Conservation (phyloP, 2,329 filamentous ascomycete genomes). For the Bisporella sp. region DNA sequence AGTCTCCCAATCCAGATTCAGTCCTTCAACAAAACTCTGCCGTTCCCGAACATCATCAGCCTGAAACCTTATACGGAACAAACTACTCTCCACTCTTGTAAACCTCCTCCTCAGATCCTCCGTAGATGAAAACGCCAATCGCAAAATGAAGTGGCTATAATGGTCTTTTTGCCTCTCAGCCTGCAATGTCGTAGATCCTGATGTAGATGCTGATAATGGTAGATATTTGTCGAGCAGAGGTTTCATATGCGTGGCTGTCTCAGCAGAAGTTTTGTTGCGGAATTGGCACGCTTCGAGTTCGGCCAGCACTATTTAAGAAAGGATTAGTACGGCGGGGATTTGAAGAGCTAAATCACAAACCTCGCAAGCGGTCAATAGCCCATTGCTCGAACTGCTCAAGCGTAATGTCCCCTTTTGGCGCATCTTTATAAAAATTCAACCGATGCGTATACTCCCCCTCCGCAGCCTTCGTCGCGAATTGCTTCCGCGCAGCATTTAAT, state of each 20-base stretch:
- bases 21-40: slow-evolving; percentile 64
- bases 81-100: slow-evolving; percentile 75
- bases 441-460: slow-evolving; percentile 75
- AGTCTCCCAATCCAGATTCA: slow-evolving; percentile 79
- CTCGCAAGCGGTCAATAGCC: slow-evolving; percentile 86
- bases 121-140: slow-evolving; percentile 85
- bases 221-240: slow-evolving; percentile 83
- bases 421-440: slow-evolving; percentile 84
- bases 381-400: slow-evolving; percentile 98
- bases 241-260: slow-evolving; percentile 79
- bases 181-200: slow-evolving; percentile 49
- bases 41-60: slow-evolving; percentile 70
- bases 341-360: slow-evolving; percentile 36
- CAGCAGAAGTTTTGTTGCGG: slow-evolving; percentile 77
- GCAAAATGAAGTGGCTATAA: slow-evolving; percentile 94
- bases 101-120: slow-evolving; percentile 87
- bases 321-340: slow-evolving; percentile 7
- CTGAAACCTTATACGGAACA: slow-evolving; percentile 78
- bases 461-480: slow-evolving; percentile 71
- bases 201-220: slow-evolving; percentile 70
- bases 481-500: slow-evolving; percentile 75
- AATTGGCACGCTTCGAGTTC: slow-evolving; percentile 93
- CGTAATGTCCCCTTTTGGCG: slow-evolving; percentile 89
- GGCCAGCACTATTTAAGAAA: slow-evolving; percentile 58
- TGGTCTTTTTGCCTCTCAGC: slow-evolving; percentile 88